These are phyloP conservation scores for Solanum virginianum DNA, from an alignment of 257 asterid genomes.

Conservation along the genomic window DNA sequence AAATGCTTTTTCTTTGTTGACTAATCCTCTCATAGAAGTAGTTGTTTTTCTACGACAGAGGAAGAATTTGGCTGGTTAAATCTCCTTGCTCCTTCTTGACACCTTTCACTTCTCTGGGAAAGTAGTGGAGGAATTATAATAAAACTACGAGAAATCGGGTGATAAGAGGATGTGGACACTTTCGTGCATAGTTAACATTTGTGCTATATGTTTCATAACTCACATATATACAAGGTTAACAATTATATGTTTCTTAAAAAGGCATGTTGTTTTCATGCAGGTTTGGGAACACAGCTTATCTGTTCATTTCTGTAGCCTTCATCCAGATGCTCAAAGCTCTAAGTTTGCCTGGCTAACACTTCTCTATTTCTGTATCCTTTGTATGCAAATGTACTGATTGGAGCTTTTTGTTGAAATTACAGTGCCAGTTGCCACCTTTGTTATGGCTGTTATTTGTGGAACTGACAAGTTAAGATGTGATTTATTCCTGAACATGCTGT, in stretches of 20 bases:
- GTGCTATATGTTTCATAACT: background rate
- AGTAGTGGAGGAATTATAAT: background rate
- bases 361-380: background rate
- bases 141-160: background rate
- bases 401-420: slow-evolving; percentile 8
- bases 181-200: background rate
- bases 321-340: slow-evolving; percentile 99
- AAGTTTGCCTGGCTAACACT: slow-evolving; percentile 37
- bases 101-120: background rate
- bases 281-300: slow-evolving; percentile 98
- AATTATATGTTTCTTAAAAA: background rate
- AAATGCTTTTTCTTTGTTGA: background rate
- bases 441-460: slow-evolving; percentile 93
- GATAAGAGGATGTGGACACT: background rate
- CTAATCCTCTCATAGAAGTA: background rate
- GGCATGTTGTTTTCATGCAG: slow-evolving; percentile 26
- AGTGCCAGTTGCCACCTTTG: slow-evolving; percentile 99
- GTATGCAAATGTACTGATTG: background rate
- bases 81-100: background rate
- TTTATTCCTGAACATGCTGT: slow-evolving; percentile 74
- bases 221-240: background rate
- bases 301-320: slow-evolving; percentile 96
- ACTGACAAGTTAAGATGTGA: slow-evolving; percentile 86
- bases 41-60: background rate
- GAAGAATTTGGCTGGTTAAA: background rate